These are phyloP conservation scores for Quercus tomentella DNA, from an alignment of 331 rosid species.

Conservation along the genomic window DNA sequence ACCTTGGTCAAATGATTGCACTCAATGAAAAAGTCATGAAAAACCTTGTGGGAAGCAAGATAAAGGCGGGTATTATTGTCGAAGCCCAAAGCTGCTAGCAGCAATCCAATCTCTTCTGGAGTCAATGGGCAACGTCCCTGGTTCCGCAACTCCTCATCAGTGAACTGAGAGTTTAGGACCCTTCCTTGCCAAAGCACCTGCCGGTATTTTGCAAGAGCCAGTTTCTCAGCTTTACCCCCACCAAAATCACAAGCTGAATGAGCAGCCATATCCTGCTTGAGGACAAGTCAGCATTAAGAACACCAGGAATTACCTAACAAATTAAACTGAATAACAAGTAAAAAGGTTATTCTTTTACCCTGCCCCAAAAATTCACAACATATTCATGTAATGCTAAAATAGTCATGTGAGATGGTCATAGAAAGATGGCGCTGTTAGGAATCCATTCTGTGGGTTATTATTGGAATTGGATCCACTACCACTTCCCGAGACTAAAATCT, in stretches of 20 bases:
- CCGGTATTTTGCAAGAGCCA: slow-evolving; percentile 82
- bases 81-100: slow-evolving; percentile 82
- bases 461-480: not conserved
- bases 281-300: not conserved
- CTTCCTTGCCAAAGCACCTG: slow-evolving; percentile 92
- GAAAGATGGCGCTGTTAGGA: not conserved
- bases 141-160: slow-evolving; percentile 75
- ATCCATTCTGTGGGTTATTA: not conserved
- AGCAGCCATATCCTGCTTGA: slow-evolving; percentile 91
- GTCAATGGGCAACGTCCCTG: slow-evolving; percentile 94
- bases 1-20: not conserved
- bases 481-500: not conserved
- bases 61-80: slow-evolving; percentile 79
- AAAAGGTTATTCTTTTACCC: not conserved
- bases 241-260: slow-evolving; percentile 98
- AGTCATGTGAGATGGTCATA: not conserved
- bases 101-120: slow-evolving; percentile 86
- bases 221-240: slow-evolving; percentile 78
- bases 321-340: not conserved
- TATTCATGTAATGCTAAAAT: not conserved
- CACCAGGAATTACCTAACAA: not conserved
- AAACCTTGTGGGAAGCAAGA: slow-evolving; percentile 91
- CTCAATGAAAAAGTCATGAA: not conserved
- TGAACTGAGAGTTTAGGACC: slow-evolving; percentile 86
- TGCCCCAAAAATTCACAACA: not conserved